Percentiles rank a stretch among this genome's conserved stretches.
phyloP scores from a whole-genome alignment of 345 rosid species.

The Crucihimalaya himalaica region DNA sequence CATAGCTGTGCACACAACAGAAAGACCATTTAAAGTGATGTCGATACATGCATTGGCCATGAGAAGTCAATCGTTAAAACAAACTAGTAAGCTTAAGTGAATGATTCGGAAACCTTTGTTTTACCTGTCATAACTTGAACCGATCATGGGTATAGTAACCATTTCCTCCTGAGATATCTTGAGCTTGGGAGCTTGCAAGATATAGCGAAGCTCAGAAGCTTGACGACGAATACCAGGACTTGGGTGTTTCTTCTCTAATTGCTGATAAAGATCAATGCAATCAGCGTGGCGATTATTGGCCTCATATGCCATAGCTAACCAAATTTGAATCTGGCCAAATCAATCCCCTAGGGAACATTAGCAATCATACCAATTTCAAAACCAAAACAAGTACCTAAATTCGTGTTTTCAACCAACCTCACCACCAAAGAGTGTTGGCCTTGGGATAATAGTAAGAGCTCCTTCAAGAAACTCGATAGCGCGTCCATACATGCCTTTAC shows the following conservation, averaged over 20 bases:
- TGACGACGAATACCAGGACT: conserved; percentile 82
- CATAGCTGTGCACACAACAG: conserved; percentile 62
- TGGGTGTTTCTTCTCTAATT: conserved; percentile 83
- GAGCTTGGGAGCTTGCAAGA: conserved; percentile 91
- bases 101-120: background rate
- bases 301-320: conserved; percentile 99
- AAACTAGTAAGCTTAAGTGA: background rate
- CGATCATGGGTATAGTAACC: conserved; percentile 81
- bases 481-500: conserved; percentile 86
- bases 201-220: conserved; percentile 89
- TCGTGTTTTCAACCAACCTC: conserved; percentile 67
- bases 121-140: conserved; percentile 83
- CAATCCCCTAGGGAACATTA: conserved; percentile 20
- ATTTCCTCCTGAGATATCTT: conserved; percentile 91
- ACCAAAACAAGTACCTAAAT: background rate
- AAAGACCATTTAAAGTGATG: background rate
- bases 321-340: conserved; percentile 80
- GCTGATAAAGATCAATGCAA: conserved; percentile 85
- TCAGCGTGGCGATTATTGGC: conserved; percentile 86
- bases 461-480: conserved; percentile 94
- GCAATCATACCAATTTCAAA: background rate
- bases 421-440: conserved; percentile 84
- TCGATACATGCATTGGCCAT: background rate
- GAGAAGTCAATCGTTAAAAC: background rate
- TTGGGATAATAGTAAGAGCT: conserved; percentile 85